Percentiles rank a stretch among this genome's conserved stretches.
Conservation (phyloP, 768 basidiomycete species). For the Bullera alba region DNA sequence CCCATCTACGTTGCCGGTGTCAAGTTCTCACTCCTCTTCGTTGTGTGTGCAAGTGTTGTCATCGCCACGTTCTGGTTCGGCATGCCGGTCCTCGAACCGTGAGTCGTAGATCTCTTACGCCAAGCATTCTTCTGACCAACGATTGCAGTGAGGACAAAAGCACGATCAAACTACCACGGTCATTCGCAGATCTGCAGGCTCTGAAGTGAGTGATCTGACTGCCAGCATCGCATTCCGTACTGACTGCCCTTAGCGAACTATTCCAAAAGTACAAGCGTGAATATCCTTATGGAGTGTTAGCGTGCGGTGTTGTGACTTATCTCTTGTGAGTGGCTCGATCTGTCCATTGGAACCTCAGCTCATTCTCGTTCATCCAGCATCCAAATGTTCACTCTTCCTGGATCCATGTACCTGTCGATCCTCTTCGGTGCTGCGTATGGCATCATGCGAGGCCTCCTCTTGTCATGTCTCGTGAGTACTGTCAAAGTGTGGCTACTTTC, state of each 20-base stretch:
- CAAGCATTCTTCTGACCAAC: slow-evolving; percentile 1
- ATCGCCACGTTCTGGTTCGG: slow-evolving; percentile 73
- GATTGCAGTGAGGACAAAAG: slow-evolving; percentile 58
- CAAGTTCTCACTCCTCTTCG: slow-evolving; percentile 74
- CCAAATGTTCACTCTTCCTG: slow-evolving; percentile 92
- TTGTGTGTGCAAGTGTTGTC: slow-evolving; percentile 61
- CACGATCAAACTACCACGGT: slow-evolving; percentile 72
- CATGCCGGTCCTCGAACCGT: slow-evolving; percentile 72
- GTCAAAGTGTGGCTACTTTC: background rate
- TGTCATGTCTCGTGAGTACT: slow-evolving; percentile 65
- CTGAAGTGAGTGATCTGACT: slow-evolving; percentile 59
- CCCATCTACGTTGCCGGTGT: slow-evolving; percentile 72
- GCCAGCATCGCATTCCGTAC: slow-evolving; percentile 45
- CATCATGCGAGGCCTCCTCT: slow-evolving; percentile 70
- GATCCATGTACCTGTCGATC: slow-evolving; percentile 96
- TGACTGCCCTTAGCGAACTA: slow-evolving; percentile 18
- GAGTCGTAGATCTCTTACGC: slow-evolving; percentile 43
- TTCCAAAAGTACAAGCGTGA: slow-evolving; percentile 72
- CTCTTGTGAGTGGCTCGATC: slow-evolving; percentile 65
- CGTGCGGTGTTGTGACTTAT: slow-evolving; percentile 83
- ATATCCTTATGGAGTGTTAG: slow-evolving; percentile 73
- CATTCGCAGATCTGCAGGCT: slow-evolving; percentile 75
- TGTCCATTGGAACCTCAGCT: background rate
- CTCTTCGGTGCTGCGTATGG: slow-evolving; percentile 95
- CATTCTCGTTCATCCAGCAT: slow-evolving; percentile 53